Evolutionary conservation across 495 filamentous ascomycete species (phyloP), one percentile per base, ranked within the genome.

Genomic region (Choiromyces venosus): DNA sequence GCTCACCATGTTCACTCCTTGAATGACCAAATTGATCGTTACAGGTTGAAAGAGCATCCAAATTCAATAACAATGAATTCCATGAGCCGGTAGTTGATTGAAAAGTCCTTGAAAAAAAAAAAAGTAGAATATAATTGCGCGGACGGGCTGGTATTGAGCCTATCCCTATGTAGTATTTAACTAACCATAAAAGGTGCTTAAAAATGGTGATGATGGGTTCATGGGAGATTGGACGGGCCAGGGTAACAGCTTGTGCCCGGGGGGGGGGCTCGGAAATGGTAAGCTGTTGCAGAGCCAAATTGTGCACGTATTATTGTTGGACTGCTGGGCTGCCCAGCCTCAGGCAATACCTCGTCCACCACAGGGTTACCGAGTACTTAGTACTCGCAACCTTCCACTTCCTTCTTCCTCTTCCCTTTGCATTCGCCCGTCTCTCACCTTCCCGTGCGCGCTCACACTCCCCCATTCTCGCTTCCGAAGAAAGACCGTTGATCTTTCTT

Each of bases 331-430:
- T 44, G 73, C 38, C 56, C 71, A 77, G 76, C 75, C 76, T 76
- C 66, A 70, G 66, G 73, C 66, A 52, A 69, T 66, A 69, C 25
- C 25, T 33, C 33, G 52, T 16, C 52, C 25, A 29, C 25, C 25
- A 12, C 33, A 61, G 25, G 52, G 25, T 61, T 61, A 61, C 72
- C 38, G 76, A 70, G 74, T 77, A 77, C 75, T 77, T 77, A 77
- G 75, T 76, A 61, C 75, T 73, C 69, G 71, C 74, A 67, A 68
- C 66, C 66, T 77, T 77, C 75, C 75, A 72, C 75, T 74, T 74
- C 74, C 72, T 46, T 70, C 72, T 67, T 56, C 70, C 65, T 42
- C 68, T 77, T 74, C 74, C 25, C 42, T 42, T 46, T 65, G 42
- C 72, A 72, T 66, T 66, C 33, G 67, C 66, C 65, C 65, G 44